Evolutionary conservation across 805 yeast genomes (phyloP), one percentile per base, ranked within the genome.

Genomic region (Cyberlindnera maritima): DNA sequence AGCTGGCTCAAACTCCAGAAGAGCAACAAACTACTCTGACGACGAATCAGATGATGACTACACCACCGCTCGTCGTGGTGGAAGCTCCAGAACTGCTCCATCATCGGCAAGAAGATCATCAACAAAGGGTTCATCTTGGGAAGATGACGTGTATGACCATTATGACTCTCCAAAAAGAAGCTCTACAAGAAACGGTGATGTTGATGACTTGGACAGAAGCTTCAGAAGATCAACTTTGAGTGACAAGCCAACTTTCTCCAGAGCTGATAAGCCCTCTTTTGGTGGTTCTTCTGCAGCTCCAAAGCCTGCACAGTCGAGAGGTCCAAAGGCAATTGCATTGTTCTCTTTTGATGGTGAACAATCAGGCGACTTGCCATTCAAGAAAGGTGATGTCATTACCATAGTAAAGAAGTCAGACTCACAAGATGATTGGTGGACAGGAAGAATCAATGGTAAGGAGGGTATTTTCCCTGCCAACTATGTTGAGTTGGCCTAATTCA

Each of bases 361-460:
- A 68, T 63, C 76, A n/a, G 97, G 97, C 6, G 99, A 94, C 66
- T 74, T 94, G 60, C 79, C 96, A 4, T 94, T 94, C 75, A 83
- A 80, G 56, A 94, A 94, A 72, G 99, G 99, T 46, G 99, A 94
- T 65, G 85, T 88, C 14, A 88, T 94, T 56, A 84, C 88, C 36
- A 86, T 94, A 55, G 70, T 88, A 46, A 88, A 90, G 66, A 88
- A 87, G 66, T 82, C 94, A 10, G 91, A 86, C 9, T 85, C 96
- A 13, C 80, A 82, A 41, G 96, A 94, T 64, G 98, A 94, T 65
- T 94, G 99, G 99, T 94, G 99, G 99, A 89, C 97, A 0, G 99
- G 99, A 23, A 81, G 86, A 63, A 71, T 81, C 45, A 87, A 86
- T 56, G 92, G 95, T 12, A 69, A 69, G 51, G 88, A 88, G 58